Conservation (phyloP, 768 basidiomycete genomes). For the Rhodosporidiobolus odoratus region DNA sequence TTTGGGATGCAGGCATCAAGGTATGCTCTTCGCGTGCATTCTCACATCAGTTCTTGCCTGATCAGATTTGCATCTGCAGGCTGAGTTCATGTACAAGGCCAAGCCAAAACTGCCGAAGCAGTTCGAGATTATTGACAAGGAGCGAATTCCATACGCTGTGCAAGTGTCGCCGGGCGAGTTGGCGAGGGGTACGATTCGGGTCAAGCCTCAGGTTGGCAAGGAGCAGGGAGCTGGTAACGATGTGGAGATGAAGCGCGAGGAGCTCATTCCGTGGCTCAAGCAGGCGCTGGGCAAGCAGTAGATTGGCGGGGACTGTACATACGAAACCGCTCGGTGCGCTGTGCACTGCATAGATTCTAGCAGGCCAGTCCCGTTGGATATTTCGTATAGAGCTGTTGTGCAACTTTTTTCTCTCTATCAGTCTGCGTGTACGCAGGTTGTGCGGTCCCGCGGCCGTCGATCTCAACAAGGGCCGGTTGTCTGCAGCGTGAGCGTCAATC, state of each 20-base stretch:
- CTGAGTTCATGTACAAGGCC: constrained; percentile 85
- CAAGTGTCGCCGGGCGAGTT: constrained; percentile 86
- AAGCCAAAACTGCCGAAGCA: constrained; percentile 85
- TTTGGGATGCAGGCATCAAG: constrained; percentile 83
- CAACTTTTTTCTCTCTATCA: too few relatives aligned
- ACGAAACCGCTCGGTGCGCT: too few relatives aligned
- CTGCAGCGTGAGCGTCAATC: too few relatives aligned
- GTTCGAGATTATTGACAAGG: constrained; percentile 82
- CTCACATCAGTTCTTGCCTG: background rate
- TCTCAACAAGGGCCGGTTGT: too few relatives aligned
- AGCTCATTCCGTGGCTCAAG: constrained; percentile 29
- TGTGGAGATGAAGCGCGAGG: constrained; percentile 33
- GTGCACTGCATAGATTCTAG: too few relatives aligned
- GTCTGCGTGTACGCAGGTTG: too few relatives aligned
- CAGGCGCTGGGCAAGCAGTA: constrained; percentile 25
- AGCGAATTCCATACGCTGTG: constrained; percentile 86
- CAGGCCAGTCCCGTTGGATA: too few relatives aligned
- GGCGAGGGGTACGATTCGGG: constrained; percentile 72
- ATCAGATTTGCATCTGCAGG: too few relatives aligned
- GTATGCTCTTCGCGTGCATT: constrained; percentile 49
- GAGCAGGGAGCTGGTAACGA: constrained; percentile 56
- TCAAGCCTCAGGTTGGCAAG: constrained; percentile 67
- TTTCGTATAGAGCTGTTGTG: too few relatives aligned
- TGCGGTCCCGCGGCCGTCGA: too few relatives aligned
- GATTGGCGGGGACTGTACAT: too few relatives aligned